Evolutionary conservation across 257 asterid genomes (phyloP).

Genomic region (Jacaranda copaia): DNA sequence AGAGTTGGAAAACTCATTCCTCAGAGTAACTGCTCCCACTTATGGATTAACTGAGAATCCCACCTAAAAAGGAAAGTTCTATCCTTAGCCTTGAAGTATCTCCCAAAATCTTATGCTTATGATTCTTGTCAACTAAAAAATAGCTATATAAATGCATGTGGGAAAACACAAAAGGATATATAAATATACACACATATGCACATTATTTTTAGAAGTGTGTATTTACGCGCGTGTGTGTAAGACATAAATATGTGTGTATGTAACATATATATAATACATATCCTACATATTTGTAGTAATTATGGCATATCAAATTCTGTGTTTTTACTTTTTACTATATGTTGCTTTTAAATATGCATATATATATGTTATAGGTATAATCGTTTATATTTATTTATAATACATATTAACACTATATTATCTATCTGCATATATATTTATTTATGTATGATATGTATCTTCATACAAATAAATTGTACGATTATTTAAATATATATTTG

Average conservation of each 20-base stretch:
- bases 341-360: not conserved
- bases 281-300: not conserved
- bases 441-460: not conserved
- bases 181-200: not conserved
- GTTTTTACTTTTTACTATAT: not conserved
- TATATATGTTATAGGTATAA: not conserved
- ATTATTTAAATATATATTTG: not conserved
- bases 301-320: no score
- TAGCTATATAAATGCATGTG: not conserved
- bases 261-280: not conserved
- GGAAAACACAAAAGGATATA: not conserved
- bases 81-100: not conserved
- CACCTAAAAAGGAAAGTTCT: not conserved
- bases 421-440: not conserved
- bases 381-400: not conserved
- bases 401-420: not conserved
- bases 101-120: not conserved
- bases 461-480: not conserved
- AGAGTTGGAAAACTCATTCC: conserved; percentile 2
- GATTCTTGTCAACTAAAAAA: not conserved
- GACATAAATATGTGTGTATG: no score
- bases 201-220: no score
- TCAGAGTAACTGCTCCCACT: not conserved
- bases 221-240: not conserved
- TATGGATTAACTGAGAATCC: not conserved